These are phyloP conservation scores for Coemansia guatemalensis DNA, from an alignment of 192 early-diverging fungal genomes.

Conservation along the genomic window DNA sequence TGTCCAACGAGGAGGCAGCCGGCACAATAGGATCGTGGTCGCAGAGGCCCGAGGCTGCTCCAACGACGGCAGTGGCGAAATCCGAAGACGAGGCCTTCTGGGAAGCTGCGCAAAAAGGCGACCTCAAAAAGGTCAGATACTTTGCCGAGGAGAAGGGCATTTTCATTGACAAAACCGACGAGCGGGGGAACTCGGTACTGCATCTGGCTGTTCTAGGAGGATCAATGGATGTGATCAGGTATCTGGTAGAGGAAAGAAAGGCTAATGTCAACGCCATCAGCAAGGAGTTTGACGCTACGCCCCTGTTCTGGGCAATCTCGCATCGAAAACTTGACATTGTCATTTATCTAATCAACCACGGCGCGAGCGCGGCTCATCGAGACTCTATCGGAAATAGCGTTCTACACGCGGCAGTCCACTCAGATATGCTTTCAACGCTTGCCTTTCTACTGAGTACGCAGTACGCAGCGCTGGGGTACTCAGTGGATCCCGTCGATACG, in stretches of 20 bases:
- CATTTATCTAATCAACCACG: slow-evolving; percentile 68
- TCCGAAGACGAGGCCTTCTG: slow-evolving; percentile 19
- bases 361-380: slow-evolving; percentile 69
- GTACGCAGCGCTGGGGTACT: slow-evolving; percentile 59
- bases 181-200: slow-evolving; percentile 70
- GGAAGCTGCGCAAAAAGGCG: slow-evolving; percentile 69
- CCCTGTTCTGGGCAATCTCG: slow-evolving; percentile 90
- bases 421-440: slow-evolving; percentile 73
- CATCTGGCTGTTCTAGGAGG: slow-evolving; percentile 87
- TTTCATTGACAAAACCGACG: slow-evolving; percentile 59
- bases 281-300: slow-evolving; percentile 78
- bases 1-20: slow-evolving; percentile 20
- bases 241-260: slow-evolving; percentile 69
- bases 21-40: slow-evolving; percentile 16
- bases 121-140: slow-evolving; percentile 56
- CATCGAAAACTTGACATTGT: slow-evolving; percentile 75
- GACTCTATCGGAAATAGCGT: slow-evolving; percentile 90
- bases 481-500: slow-evolving; percentile 65
- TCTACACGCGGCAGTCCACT: slow-evolving; percentile 87
- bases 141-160: slow-evolving; percentile 60
- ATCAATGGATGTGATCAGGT: slow-evolving; percentile 67
- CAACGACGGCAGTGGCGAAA: neutral
- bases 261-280: slow-evolving; percentile 74
- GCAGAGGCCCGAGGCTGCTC: neutral
- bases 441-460: slow-evolving; percentile 70